A percentile compares a stretch with the other conserved stretches of the same genome.
Conservation (phyloP, 495 filamentous ascomycete species). For the Aspergillus carlsbadensis region DNA sequence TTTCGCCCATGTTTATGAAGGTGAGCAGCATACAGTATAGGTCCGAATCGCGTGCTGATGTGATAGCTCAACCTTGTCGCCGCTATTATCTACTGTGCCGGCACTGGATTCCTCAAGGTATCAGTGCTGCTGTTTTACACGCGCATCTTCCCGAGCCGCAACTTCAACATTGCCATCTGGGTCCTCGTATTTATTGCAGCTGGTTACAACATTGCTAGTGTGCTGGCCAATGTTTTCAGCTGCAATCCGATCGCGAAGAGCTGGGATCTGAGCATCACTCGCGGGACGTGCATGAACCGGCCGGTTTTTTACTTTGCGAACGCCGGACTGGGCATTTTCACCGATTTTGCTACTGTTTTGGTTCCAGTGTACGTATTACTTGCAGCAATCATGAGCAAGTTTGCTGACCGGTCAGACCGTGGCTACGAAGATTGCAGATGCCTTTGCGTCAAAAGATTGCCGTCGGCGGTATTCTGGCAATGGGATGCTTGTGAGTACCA, state of each 20-base stretch:
- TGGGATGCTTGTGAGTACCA: slow-evolving; percentile 31
- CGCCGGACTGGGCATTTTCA: slow-evolving; percentile 34
- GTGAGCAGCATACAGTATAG: neutral
- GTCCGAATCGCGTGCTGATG: neutral
- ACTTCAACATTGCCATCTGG: slow-evolving; percentile 35
- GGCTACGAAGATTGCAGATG: slow-evolving; percentile 36
- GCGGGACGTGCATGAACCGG: slow-evolving; percentile 30
- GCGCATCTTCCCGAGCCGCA: slow-evolving; percentile 43
- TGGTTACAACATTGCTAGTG: slow-evolving; percentile 33
- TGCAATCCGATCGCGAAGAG: slow-evolving; percentile 32
- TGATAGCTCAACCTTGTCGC: slow-evolving; percentile 15
- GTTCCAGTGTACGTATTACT: slow-evolving; percentile 34
- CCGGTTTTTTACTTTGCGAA: slow-evolving; percentile 37
- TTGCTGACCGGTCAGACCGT: slow-evolving; percentile 21
- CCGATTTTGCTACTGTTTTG: slow-evolving; percentile 37
- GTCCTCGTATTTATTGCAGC: slow-evolving; percentile 32
- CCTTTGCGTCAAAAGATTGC: slow-evolving; percentile 30
- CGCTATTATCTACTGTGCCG: slow-evolving; percentile 37
- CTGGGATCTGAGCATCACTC: slow-evolving; percentile 28
- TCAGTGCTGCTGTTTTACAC: slow-evolving; percentile 50
- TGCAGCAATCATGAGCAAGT: neutral
- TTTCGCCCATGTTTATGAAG: slow-evolving; percentile 16
- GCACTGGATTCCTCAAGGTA: slow-evolving; percentile 39
- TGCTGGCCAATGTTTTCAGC: slow-evolving; percentile 33
- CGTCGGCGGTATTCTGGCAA: slow-evolving; percentile 26